Percentiles rank a stretch among this genome's conserved stretches.
Evolutionary conservation across 2,329 filamentous ascomycete species (phyloP).

Genomic region (Aaosphaeria pasadenensis): DNA sequence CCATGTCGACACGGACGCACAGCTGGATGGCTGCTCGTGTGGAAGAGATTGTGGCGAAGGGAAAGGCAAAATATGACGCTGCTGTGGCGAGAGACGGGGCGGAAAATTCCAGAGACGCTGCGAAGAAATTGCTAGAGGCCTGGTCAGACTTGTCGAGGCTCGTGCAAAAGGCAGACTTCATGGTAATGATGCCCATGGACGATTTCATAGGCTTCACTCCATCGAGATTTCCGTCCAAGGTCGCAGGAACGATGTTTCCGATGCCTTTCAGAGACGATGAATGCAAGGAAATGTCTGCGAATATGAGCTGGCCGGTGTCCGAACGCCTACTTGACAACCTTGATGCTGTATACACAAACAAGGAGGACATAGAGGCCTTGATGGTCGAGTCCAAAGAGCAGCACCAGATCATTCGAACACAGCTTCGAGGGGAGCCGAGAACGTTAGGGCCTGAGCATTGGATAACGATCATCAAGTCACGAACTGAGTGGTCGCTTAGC

Average conservation of each 20-base stretch:
- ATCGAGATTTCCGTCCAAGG: slow-evolving; percentile 1
- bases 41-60: slow-evolving; percentile 10
- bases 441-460: slow-evolving; percentile 9
- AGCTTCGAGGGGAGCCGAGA: slow-evolving; percentile 8
- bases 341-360: background rate
- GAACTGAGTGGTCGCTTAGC: slow-evolving; percentile 10
- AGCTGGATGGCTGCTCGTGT: slow-evolving; percentile 15
- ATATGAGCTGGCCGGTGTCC: background rate
- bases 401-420: slow-evolving; percentile 7
- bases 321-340: background rate
- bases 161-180: slow-evolving; percentile 9
- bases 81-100: slow-evolving; percentile 6
- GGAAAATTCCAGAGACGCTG: slow-evolving; percentile 6
- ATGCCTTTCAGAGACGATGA: slow-evolving; percentile 1
- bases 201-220: slow-evolving; percentile 12
- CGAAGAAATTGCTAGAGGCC: slow-evolving; percentile 16
- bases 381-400: slow-evolving; percentile 12
- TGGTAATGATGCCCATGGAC: slow-evolving; percentile 11
- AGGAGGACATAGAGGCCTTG: slow-evolving; percentile 8
- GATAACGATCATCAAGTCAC: slow-evolving; percentile 13
- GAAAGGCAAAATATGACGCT: slow-evolving; percentile 1
- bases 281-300: background rate
- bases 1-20: slow-evolving; percentile 12
- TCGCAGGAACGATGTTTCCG: slow-evolving; percentile 1
- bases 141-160: slow-evolving; percentile 11